Evolutionary conservation across 257 asterid species (phyloP).

Genomic region (Nicotiana benthamiana): DNA sequence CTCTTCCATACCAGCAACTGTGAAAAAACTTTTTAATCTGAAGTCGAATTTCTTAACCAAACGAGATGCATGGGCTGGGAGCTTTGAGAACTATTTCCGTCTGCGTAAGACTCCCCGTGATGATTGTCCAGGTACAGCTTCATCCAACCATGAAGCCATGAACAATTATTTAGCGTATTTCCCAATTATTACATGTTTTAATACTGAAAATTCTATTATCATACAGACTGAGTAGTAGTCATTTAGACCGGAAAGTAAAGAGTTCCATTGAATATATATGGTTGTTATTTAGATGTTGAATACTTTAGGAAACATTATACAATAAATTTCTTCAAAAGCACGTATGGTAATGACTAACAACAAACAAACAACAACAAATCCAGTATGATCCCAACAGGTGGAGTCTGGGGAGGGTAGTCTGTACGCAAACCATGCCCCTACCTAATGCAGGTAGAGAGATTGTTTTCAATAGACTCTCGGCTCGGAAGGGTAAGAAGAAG

Average conservation of each 20-base stretch:
- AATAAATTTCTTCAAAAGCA: neutral
- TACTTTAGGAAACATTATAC: neutral
- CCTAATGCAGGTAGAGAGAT: too few relatives aligned
- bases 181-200: neutral
- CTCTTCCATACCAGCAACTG: conserved; percentile 92
- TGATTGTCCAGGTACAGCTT: conserved; percentile 72
- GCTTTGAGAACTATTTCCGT: conserved; percentile 63
- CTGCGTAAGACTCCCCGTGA: conserved; percentile 76
- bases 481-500: too few relatives aligned
- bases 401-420: too few relatives aligned
- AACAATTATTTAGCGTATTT: neutral
- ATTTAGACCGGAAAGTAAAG: neutral
- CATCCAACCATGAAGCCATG: neutral
- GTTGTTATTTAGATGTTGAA: neutral
- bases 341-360: neutral
- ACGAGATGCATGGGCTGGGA: conserved; percentile 99
- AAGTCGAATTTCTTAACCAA: conserved; percentile 78
- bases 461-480: too few relatives aligned
- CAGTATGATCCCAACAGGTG: too few relatives aligned
- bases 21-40: conserved; percentile 80
- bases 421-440: too few relatives aligned
- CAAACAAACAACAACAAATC: too few relatives aligned
- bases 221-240: neutral
- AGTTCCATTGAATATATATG: neutral
- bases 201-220: neutral